A percentile compares a stretch with the other conserved stretches of the same genome.
These are phyloP conservation scores for Aplosporella prunicola DNA, from an alignment of 2,329 filamentous ascomycete genomes.

Conservation along the genomic window DNA sequence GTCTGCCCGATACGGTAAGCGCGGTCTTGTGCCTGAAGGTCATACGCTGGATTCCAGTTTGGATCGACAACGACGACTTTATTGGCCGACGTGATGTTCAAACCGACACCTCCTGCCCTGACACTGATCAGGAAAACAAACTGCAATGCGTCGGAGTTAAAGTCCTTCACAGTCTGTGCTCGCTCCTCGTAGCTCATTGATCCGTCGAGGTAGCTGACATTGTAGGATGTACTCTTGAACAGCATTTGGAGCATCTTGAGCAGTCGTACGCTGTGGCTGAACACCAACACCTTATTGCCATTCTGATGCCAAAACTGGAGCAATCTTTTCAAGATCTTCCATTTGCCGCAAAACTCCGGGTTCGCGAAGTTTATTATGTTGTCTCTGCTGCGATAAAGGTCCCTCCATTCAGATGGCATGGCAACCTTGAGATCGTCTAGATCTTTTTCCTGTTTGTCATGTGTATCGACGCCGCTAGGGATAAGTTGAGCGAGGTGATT, in stretches of 20 bases:
- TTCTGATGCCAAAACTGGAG: constrained; percentile 82
- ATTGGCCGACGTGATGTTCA: constrained; percentile 96
- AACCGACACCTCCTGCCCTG: constrained; percentile 80
- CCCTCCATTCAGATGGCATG: constrained; percentile 64
- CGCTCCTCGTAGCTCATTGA: constrained; percentile 75
- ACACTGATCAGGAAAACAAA: constrained; percentile 97
- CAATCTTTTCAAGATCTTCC: constrained; percentile 80
- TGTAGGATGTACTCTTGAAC: constrained; percentile 79
- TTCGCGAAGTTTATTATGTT: constrained; percentile 74
- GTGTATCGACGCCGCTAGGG: constrained; percentile 53
- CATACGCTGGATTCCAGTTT: constrained; percentile 94
- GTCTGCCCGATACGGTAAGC: constrained; percentile 93
- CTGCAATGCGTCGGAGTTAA: constrained; percentile 76
- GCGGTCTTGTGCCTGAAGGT: constrained; percentile 90
- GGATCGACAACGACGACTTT: constrained; percentile 97
- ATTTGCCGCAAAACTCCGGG: constrained; percentile 91
- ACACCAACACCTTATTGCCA: constrained; percentile 90
- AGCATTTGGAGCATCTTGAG: constrained; percentile 75
- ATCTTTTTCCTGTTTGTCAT: constrained; percentile 70
- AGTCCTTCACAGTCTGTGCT: constrained; percentile 73
- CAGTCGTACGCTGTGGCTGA: constrained; percentile 82
- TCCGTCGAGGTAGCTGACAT: constrained; percentile 83
- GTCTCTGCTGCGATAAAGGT: constrained; percentile 65
- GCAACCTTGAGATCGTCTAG: constrained; percentile 64
- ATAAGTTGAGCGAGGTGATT: constrained; percentile 89